phyloP scores from a whole-genome alignment of 1,284 basidiomycete species.

The Trichosporon sp. region DNA sequence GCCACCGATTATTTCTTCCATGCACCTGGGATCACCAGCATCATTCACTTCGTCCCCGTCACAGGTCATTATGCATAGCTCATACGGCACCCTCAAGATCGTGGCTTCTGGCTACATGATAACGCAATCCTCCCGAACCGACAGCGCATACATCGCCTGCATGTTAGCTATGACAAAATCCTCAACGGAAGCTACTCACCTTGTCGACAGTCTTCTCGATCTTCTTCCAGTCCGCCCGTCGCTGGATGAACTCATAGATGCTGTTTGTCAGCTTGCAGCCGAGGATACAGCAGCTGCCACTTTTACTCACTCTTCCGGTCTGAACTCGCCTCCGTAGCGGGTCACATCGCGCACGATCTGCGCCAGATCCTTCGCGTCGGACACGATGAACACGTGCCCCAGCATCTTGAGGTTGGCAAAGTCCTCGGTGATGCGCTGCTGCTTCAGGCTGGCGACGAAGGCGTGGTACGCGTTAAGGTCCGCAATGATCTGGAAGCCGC shows the following conservation, averaged over 20 bases:
- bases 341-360: constrained; percentile 93
- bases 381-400: constrained; percentile 84
- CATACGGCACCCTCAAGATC: not conserved
- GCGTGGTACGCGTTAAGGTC: constrained; percentile 91
- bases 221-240: constrained; percentile 93
- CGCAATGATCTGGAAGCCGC: constrained; percentile 93
- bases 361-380: constrained; percentile 87
- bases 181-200: constrained; percentile 59
- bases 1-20: not conserved
- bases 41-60: not conserved
- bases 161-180: constrained; percentile 7
- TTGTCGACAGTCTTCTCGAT: constrained; percentile 94
- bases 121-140: constrained; percentile 86
- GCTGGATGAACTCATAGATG: constrained; percentile 89
- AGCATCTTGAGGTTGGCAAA: constrained; percentile 95
- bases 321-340: constrained; percentile 86
- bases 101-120: constrained; percentile 54
- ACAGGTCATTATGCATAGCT: constrained; percentile 10
- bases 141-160: constrained; percentile 77
- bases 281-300: no score
- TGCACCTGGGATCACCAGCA: not conserved
- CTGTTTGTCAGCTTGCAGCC: constrained; percentile 56
- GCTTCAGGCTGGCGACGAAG: constrained; percentile 79
- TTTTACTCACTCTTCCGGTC: constrained; percentile 73
- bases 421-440: constrained; percentile 70